phyloP scores from a whole-genome alignment of 805 yeast genomes.

The Candida boidinii region DNA sequence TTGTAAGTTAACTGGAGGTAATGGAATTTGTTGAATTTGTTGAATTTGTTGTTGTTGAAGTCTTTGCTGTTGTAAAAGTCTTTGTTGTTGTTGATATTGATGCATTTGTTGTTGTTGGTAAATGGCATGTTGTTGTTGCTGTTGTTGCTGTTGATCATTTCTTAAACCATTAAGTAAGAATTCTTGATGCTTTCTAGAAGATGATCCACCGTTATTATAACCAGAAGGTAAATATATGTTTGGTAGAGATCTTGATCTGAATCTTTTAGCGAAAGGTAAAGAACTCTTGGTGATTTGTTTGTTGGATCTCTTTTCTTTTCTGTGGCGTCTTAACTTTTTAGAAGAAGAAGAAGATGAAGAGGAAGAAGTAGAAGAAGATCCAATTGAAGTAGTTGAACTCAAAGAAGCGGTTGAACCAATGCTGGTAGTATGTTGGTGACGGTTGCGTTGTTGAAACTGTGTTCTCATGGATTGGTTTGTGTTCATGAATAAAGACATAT shows the following conservation, averaged over 20 bases:
- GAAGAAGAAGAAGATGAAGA: too few species aligned
- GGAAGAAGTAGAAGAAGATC: too few species aligned
- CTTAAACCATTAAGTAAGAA: too few species aligned
- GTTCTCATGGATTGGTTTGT: background rate
- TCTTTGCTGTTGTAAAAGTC: background rate
- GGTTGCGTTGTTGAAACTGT: background rate
- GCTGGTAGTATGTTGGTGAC: background rate
- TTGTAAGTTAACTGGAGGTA: slow-evolving; percentile 80
- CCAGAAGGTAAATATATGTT: slow-evolving; percentile 22
- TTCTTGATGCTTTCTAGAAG: background rate
- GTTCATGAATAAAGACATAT: too few species aligned
- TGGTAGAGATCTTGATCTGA: slow-evolving; percentile 26
- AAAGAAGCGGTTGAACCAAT: too few species aligned
- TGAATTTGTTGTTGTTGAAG: slow-evolving; percentile 15
- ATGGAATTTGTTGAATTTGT: slow-evolving; percentile 13
- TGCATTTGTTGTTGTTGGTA: slow-evolving; percentile 1
- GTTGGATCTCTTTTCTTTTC: background rate
- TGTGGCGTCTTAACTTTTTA: too few species aligned
- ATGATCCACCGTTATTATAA: background rate
- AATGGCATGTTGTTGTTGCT: slow-evolving; percentile 1
- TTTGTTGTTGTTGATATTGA: slow-evolving; percentile 2
- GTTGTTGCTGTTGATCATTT: slow-evolving; percentile 1
- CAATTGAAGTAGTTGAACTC: too few species aligned
- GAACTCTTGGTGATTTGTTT: background rate
- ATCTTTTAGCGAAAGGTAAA: slow-evolving; percentile 17